Percentiles rank a stretch among this genome's conserved stretches.
These are phyloP conservation scores for Hibiscus mutabilis DNA, from an alignment of 345 rosid species.

Conservation along the genomic window DNA sequence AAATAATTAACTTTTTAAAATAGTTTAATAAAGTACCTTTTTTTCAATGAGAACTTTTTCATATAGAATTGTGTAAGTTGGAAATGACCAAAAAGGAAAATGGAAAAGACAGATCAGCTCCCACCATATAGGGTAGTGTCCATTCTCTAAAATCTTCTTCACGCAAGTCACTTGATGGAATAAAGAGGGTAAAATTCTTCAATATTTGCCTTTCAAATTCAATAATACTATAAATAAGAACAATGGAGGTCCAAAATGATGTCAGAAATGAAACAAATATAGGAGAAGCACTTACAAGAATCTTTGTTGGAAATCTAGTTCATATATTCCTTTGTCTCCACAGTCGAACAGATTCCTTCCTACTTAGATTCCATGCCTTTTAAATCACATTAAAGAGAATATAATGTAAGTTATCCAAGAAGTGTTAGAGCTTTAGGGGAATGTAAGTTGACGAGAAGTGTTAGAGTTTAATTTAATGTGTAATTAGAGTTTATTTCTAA, in stretches of 20 bases:
- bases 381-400: neutral
- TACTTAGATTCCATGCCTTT: neutral
- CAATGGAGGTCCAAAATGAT: neutral
- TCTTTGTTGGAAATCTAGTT: slow-evolving; percentile 26
- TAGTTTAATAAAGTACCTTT: no score
- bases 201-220: no score
- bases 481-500: no score
- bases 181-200: neutral
- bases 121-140: neutral
- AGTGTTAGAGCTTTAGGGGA: no score
- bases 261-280: slow-evolving; percentile 13
- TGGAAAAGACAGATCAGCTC: neutral
- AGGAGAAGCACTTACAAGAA: slow-evolving; percentile 1
- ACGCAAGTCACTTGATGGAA: slow-evolving; percentile 9
- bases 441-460: no score
- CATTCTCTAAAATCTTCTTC: neutral
- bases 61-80: no score
- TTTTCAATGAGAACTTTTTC: no score
- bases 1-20: no score
- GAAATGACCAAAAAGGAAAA: no score
- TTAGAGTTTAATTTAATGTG: no score
- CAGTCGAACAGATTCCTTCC: neutral
- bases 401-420: no score
- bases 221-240: no score
- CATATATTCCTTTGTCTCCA: neutral